A percentile compares a stretch with the other conserved stretches of the same genome.
phyloP scores from a whole-genome alignment of 2,329 filamentous ascomycete species.

The Botrytis squamosa region DNA sequence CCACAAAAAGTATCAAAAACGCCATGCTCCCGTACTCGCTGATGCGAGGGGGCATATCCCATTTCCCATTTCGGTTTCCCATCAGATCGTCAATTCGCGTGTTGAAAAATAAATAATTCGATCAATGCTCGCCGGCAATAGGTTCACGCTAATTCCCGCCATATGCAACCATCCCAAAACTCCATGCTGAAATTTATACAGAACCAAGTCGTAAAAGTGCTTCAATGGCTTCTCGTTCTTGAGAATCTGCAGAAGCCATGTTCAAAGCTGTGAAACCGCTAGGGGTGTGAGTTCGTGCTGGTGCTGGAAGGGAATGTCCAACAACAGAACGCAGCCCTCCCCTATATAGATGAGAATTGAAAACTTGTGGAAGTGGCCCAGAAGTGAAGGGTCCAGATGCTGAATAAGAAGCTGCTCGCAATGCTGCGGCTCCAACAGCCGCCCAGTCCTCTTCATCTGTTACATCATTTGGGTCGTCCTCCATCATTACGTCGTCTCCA shows the following conservation, averaged over 20 bases:
- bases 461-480: constrained; percentile 77
- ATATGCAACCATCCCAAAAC: constrained; percentile 35
- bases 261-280: constrained; percentile 47
- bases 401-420: constrained; percentile 67
- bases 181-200: constrained; percentile 51
- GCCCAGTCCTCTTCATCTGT: constrained; percentile 98
- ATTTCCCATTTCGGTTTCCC: constrained; percentile 25
- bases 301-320: constrained; percentile 37
- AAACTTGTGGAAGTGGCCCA: constrained; percentile 26
- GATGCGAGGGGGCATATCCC: constrained; percentile 25
- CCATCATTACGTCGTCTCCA: constrained; percentile 60
- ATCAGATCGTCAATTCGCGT: constrained; percentile 34
- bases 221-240: constrained; percentile 80
- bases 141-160: constrained; percentile 32
- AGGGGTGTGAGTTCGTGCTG: constrained; percentile 45
- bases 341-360: constrained; percentile 51
- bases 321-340: constrained; percentile 31
- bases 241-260: constrained; percentile 54
- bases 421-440: constrained; percentile 78
- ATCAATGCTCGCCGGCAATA: constrained; percentile 41
- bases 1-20: constrained; percentile 30
- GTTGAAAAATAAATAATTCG: constrained; percentile 32
- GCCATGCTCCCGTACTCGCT: constrained; percentile 32
- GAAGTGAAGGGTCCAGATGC: constrained; percentile 54
- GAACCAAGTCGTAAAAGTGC: constrained; percentile 79